Evolutionary conservation across 2,329 filamentous ascomycete genomes (phyloP).

Genomic region (Graphilbum sp.): DNA sequence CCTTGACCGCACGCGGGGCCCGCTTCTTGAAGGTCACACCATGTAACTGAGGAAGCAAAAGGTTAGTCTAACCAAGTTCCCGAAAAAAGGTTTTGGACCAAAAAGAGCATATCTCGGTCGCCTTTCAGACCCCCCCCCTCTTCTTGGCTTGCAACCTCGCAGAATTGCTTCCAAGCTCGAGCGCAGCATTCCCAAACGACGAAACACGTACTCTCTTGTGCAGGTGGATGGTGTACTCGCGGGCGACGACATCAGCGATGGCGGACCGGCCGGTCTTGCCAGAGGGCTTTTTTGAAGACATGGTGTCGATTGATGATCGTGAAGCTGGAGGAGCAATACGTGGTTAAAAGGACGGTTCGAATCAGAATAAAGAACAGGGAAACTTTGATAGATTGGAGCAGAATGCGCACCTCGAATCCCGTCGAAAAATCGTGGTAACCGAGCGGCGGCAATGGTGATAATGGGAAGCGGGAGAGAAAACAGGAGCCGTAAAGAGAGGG

Average conservation of each 20-base stretch:
- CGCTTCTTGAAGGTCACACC: constrained; percentile 99
- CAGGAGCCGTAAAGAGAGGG: constrained; percentile 4
- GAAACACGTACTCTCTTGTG: constrained; percentile 95
- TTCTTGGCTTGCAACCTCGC: no score
- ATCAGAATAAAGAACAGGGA: neutral
- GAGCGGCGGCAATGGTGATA: constrained; percentile 7
- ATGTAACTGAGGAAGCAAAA: constrained; percentile 53
- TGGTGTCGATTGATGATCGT: constrained; percentile 23
- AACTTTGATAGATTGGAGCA: no score
- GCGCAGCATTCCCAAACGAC: no score
- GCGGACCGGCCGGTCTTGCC: constrained; percentile 70
- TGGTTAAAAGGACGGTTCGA: neutral
- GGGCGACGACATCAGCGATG: constrained; percentile 96
- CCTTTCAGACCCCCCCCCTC: no score
- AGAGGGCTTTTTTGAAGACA: constrained; percentile 51
- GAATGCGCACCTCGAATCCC: constrained; percentile 4
- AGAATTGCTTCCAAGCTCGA: no score
- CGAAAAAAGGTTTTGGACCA: no score
- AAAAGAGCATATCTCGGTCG: no score
- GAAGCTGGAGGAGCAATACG: neutral
- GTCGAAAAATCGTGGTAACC: constrained; percentile 6
- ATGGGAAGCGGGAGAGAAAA: constrained; percentile 4
- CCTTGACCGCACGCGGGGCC: constrained; percentile 96
- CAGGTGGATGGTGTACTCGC: constrained; percentile 99
- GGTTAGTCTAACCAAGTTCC: no score